Conservation (phyloP, 2,329 filamentous ascomycete species). For the Alternaria novae-zelandiae region DNA sequence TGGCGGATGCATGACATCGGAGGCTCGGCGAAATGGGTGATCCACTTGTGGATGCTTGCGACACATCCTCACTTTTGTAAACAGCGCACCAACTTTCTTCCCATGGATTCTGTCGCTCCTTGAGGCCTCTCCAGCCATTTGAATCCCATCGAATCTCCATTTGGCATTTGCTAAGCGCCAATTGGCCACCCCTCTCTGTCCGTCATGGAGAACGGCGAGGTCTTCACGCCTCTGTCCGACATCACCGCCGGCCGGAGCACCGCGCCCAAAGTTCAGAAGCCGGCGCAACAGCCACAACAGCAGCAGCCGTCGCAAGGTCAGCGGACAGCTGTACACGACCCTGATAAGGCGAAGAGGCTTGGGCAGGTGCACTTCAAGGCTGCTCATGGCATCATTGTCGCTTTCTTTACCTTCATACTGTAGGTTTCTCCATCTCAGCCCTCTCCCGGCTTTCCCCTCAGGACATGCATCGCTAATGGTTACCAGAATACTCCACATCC, state of each 20-base stretch:
- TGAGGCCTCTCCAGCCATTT: slow-evolving; percentile 14
- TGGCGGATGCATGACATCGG: slow-evolving; percentile 25
- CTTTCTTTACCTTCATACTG: slow-evolving; percentile 74
- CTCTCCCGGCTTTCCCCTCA: not conserved
- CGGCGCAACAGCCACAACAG: slow-evolving; percentile 15
- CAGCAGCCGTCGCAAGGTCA: slow-evolving; percentile 24
- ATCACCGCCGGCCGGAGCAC: slow-evolving; percentile 44
- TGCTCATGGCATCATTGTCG: slow-evolving; percentile 60
- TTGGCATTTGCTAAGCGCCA: not conserved
- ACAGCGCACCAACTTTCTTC: slow-evolving; percentile 13
- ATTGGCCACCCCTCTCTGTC: not conserved
- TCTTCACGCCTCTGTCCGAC: slow-evolving; percentile 47
- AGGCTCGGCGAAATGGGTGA: slow-evolving; percentile 29
- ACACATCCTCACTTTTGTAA: slow-evolving; percentile 12
- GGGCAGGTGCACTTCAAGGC: slow-evolving; percentile 60
- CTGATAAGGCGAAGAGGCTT: slow-evolving; percentile 47
- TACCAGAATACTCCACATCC: slow-evolving; percentile 71
- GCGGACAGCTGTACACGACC: slow-evolving; percentile 11
- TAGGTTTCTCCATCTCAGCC: slow-evolving; percentile 34
- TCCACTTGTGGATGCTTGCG: slow-evolving; percentile 17
- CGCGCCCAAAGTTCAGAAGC: slow-evolving; percentile 34
- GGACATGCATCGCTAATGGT: slow-evolving; percentile 9
- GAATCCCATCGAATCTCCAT: not conserved
- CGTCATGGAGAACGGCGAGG: slow-evolving; percentile 47
- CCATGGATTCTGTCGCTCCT: slow-evolving; percentile 30